Base-by-base conservation (phyloP, 1,284 basidiomycete genomes). In the Sanghuangporus baumii region DNA sequence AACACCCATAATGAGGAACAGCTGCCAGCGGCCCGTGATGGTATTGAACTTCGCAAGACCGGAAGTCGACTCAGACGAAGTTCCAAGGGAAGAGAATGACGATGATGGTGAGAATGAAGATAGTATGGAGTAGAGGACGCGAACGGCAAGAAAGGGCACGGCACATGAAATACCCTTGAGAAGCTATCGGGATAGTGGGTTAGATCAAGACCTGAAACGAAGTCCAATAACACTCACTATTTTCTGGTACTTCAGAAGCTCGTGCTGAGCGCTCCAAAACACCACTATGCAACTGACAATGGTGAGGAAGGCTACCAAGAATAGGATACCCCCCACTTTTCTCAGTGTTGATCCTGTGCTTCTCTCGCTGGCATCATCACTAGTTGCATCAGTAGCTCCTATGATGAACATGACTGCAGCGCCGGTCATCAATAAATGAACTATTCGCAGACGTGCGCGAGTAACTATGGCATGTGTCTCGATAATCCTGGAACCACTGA, bases 121-220 rank as follows among this genome's bases (percentile, higher is more conserved):
- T 50, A 88, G 75, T 38, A 85, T 71, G 38, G 75, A 74, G 68
- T 85, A 85, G 6, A 83, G 74, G 43, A 82, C 74, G 43, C 87
- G 83, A 38, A 82, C 78, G 11, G 78, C 80, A 46, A 89, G 75
- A 72, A 87, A 82, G 12, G 85, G 85, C 14, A 88, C 71, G 4
- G 82, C 82, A 57, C 74, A 41, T 12, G 81, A 76, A 54, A 87
- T 73, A 18, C 82, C 84, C 23, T 67, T 67, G 55, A 89, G 75
- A 41, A 87, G 74, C 85, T 85, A 59, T 18, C 23, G 14, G 40
- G 16, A 6, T 36, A 46, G 12, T 6, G 14, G 7, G 40, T 6
- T 16, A n/a, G 36, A 37, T 20, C 7, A n/a, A 55, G 9, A 16
- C 3, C 36, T 51, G 37, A n/a, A 31, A 31, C 26, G 5, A 31